Base-by-base conservation (phyloP, 2,329 filamentous ascomycete genomes). In the Venturia asperata region DNA sequence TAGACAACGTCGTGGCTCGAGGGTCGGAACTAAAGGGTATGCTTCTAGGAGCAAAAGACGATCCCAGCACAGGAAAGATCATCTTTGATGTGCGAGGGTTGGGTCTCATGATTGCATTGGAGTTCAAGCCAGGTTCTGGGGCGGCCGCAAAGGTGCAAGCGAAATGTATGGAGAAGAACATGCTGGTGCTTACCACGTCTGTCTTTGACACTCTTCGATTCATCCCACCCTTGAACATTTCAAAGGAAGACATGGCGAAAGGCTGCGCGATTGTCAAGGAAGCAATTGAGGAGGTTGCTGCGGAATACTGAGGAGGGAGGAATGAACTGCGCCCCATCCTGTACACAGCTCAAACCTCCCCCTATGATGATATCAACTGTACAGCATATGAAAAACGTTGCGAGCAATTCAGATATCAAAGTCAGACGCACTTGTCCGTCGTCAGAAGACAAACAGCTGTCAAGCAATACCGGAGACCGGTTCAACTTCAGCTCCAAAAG, bases 161-260 rank as follows among this genome's bases (percentile, higher is more conserved):
- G n/a, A 75, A 75, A 68, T 77, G 75, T 64, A 69, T 75, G 69
- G 72, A 76, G 66, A 74, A 72, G 67, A 73, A 72, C 62, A 72
- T 77, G 74, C 64, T 77, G 67, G 71, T 76, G 10, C 68, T 77
- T 52, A 77, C 75, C 11, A 77, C 76, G 17, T 73, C 71, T 17
- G 76, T 77, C 64, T 76, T 77, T 68, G 75, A 77, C 66, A 77
- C 75, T 1, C 65, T 77, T 43, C 68, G 75, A 47, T 76, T 77
- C 64, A 77, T 77, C 41, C 75, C 75, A 10, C 72, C 75, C 17
- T 68, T 77, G 65, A 77, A 76, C 67, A 76, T 77, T 58, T 72
- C 71, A 9, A 71, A 74, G 69, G 72, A 73, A 65, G 75, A 77
- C 65, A 76, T 77, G 74, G 72, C 69, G 3, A 70, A 74, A 61